Percentiles rank a stretch among this genome's conserved stretches.
Evolutionary conservation across 176 grass and related monocot species (phyloP).

Genomic region (Sorghum bicolor): DNA sequence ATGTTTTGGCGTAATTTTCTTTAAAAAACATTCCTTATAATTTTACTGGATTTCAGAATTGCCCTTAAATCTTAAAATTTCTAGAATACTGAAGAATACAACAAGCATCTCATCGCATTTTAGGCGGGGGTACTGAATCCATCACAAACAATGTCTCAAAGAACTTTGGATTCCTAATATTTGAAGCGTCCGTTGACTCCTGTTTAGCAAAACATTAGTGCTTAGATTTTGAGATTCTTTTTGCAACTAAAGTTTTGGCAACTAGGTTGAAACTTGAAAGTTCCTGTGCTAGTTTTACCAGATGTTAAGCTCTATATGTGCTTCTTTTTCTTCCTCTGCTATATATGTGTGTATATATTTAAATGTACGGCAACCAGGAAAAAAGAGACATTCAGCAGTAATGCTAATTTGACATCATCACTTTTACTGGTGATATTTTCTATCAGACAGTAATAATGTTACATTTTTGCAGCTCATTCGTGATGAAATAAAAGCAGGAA

Average conservation of each 20-base stretch:
- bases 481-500: slow-evolving; percentile 75
- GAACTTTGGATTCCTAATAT: not conserved
- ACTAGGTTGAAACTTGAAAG: not conserved
- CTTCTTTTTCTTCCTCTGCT: not conserved
- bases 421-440: not conserved
- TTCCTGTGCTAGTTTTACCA: not conserved
- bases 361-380: not conserved
- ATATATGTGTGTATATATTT: not conserved
- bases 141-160: not conserved
- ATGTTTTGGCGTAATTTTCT: not conserved
- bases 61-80: no score
- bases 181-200: not conserved
- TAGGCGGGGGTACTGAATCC: not conserved
- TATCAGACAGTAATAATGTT: not conserved
- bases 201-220: not conserved
- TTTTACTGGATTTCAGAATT: no score
- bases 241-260: not conserved
- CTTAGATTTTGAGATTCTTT: not conserved
- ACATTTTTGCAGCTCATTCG: slow-evolving; percentile 73
- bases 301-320: not conserved
- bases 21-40: no score
- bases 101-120: not conserved
- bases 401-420: not conserved
- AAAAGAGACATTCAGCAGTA: not conserved
- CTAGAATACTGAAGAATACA: not conserved